Conservation (phyloP, 192 early-diverging fungal genomes). For the Umbelopsis isabellina region DNA sequence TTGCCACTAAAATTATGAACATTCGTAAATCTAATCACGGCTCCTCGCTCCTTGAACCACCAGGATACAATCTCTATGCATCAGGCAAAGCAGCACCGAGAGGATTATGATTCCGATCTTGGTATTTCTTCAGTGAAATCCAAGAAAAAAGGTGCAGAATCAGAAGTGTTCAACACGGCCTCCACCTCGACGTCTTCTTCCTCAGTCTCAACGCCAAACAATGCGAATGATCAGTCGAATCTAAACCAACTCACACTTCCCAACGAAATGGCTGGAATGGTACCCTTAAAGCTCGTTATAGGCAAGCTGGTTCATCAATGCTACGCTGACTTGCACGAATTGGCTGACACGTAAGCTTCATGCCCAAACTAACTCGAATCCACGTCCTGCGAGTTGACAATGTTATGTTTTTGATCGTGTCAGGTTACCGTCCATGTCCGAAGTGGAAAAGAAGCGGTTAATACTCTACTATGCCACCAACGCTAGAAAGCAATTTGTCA, state of each 20-base stretch:
- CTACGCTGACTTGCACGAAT: constrained; percentile 67
- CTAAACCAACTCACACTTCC: constrained; percentile 47
- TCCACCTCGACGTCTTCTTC: constrained; percentile 2
- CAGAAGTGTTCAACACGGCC: background rate
- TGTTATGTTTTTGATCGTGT: constrained; percentile 1
- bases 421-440: constrained; percentile 60
- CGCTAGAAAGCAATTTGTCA: constrained; percentile 67
- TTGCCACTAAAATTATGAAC: too few relatives aligned
- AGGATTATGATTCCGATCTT: constrained; percentile 9
- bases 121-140: constrained; percentile 11
- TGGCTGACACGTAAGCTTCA: constrained; percentile 61
- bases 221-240: background rate
- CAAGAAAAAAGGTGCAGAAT: background rate
- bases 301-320: constrained; percentile 65
- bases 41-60: too few relatives aligned
- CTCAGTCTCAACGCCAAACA: background rate
- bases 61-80: background rate
- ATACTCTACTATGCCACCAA: constrained; percentile 67
- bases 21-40: too few relatives aligned
- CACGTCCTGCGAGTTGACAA: background rate
- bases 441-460: constrained; percentile 58
- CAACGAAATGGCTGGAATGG: constrained; percentile 63
- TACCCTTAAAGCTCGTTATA: constrained; percentile 61
- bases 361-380: background rate
- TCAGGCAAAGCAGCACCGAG: constrained; percentile 17